Conservation (phyloP, 495 filamentous ascomycete species). For the Patellaria atrata region DNA sequence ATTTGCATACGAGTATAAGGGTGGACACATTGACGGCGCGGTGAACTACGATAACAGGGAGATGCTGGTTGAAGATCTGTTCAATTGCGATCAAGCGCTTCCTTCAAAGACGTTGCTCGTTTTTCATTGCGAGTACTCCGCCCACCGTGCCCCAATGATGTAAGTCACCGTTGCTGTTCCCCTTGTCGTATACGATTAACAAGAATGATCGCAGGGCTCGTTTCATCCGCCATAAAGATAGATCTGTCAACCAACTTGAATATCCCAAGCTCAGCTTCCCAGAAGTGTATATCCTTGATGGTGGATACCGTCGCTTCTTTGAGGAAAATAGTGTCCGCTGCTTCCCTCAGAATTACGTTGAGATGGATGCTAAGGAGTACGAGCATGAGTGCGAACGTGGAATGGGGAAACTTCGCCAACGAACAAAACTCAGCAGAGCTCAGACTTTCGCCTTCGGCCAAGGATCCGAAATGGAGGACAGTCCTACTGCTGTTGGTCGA, state of each 20-base stretch:
- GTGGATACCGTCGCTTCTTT: constrained; percentile 92
- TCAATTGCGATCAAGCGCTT: constrained; percentile 40
- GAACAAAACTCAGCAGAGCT: constrained; percentile 69
- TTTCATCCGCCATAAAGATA: constrained; percentile 75
- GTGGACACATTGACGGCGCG: constrained; percentile 85
- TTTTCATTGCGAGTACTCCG: constrained; percentile 97
- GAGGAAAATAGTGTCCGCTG: constrained; percentile 59
- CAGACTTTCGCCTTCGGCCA: constrained; percentile 90
- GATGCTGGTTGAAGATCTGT: constrained; percentile 59
- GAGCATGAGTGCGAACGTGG: constrained; percentile 84
- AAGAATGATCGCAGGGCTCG: constrained; percentile 40
- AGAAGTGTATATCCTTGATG: constrained; percentile 92
- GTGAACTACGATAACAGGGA: constrained; percentile 96
- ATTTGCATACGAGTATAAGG: constrained; percentile 97
- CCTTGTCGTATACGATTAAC: constrained; percentile 12
- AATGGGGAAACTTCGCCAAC: constrained; percentile 71
- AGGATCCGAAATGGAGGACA: constrained; percentile 57
- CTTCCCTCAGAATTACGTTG: constrained; percentile 86
- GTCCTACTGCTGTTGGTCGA: constrained; percentile 41
- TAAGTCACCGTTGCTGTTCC: constrained; percentile 15
- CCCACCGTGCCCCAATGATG: constrained; percentile 95
- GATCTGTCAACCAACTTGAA: constrained; percentile 58
- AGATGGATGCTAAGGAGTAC: constrained; percentile 85
- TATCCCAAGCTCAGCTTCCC: constrained; percentile 88
- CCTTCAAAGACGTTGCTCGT: constrained; percentile 65